Conservation (phyloP, 1,284 basidiomycete genomes). For the Sanghuangporus baumii region DNA sequence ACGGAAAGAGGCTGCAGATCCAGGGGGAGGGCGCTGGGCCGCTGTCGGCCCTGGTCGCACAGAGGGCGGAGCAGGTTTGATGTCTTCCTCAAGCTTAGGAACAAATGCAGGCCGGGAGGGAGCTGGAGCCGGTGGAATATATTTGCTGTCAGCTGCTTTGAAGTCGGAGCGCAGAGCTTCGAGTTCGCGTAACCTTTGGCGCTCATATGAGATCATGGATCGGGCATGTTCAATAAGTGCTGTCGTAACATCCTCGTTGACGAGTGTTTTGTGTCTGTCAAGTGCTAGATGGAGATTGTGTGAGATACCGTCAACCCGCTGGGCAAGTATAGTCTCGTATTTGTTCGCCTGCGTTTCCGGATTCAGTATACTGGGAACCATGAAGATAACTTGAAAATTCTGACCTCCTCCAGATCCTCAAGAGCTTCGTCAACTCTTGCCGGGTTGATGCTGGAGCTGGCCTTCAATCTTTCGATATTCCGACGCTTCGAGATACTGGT, state of each 20-base stretch:
- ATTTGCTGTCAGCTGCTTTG: slow-evolving; percentile 57
- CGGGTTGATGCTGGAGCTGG: slow-evolving; percentile 79
- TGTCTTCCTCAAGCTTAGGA: slow-evolving; percentile 60
- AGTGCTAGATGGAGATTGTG: slow-evolving; percentile 84
- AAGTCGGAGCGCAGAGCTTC: slow-evolving; percentile 81
- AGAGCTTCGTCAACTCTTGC: slow-evolving; percentile 89
- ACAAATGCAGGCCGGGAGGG: slow-evolving; percentile 55
- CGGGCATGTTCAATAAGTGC: slow-evolving; percentile 88
- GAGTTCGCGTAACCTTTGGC: slow-evolving; percentile 79
- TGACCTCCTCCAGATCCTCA: slow-evolving; percentile 89
- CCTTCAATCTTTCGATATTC: slow-evolving; percentile 86
- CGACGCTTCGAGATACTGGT: slow-evolving; percentile 86
- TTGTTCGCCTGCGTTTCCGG: slow-evolving; percentile 61
- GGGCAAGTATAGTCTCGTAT: slow-evolving; percentile 77
- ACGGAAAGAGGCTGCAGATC: slow-evolving; percentile 9
- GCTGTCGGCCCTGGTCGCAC: slow-evolving; percentile 6
- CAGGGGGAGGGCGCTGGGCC: slow-evolving; percentile 1
- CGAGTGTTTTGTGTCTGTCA: slow-evolving; percentile 73
- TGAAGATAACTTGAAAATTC: slow-evolving; percentile 16
- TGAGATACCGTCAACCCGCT: slow-evolving; percentile 84
- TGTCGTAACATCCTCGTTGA: slow-evolving; percentile 84
- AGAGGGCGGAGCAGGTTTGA: slow-evolving; percentile 29
- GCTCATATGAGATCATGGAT: slow-evolving; percentile 86
- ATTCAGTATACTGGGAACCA: slow-evolving; percentile 10
- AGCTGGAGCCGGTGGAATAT: slow-evolving; percentile 39